Percentiles rank a stretch among this genome's conserved stretches.
Conservation (phyloP, 1,284 basidiomycete species). For the Peniophora sp. region DNA sequence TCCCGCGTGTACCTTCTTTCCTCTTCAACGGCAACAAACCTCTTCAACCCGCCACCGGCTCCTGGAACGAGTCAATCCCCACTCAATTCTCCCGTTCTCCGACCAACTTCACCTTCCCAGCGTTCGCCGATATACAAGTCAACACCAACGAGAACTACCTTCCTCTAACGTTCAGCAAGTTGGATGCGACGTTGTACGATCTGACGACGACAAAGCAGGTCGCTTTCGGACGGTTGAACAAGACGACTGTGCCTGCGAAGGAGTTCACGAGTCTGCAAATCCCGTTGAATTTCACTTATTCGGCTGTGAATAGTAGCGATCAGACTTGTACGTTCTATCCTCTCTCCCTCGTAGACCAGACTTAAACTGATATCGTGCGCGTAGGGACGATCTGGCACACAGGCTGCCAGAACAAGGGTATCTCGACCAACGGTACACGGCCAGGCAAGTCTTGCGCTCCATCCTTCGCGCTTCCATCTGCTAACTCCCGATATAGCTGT, state of each 20-base stretch:
- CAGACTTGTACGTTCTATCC: conserved; percentile 56
- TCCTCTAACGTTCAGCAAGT: conserved; percentile 61
- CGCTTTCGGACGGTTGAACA: conserved; percentile 54
- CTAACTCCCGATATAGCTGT: conserved; percentile 41
- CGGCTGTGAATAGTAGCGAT: conserved; percentile 75
- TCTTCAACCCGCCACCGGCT: conserved; percentile 48
- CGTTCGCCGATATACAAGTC: conserved; percentile 61
- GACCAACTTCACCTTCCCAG: conserved; percentile 83
- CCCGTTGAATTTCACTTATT: conserved; percentile 76
- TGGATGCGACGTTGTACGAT: conserved; percentile 64
- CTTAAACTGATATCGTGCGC: neutral
- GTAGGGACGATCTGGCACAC: conserved; percentile 74
- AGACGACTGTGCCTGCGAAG: conserved; percentile 55
- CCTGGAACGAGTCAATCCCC: conserved; percentile 45
- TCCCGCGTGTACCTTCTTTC: conserved; percentile 74
- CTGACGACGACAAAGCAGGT: conserved; percentile 54
- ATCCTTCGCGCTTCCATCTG: neutral
- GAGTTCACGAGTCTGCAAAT: conserved; percentile 51
- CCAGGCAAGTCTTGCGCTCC: conserved; percentile 44
- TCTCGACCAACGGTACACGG: conserved; percentile 43
- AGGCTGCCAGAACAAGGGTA: conserved; percentile 59
- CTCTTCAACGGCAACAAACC: conserved; percentile 52
- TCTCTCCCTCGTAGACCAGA: neutral
- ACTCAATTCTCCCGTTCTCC: conserved; percentile 63
- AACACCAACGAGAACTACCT: conserved; percentile 68